phyloP scores from a whole-genome alignment of 2,329 filamentous ascomycete genomes.

The Massarina eburnea region DNA sequence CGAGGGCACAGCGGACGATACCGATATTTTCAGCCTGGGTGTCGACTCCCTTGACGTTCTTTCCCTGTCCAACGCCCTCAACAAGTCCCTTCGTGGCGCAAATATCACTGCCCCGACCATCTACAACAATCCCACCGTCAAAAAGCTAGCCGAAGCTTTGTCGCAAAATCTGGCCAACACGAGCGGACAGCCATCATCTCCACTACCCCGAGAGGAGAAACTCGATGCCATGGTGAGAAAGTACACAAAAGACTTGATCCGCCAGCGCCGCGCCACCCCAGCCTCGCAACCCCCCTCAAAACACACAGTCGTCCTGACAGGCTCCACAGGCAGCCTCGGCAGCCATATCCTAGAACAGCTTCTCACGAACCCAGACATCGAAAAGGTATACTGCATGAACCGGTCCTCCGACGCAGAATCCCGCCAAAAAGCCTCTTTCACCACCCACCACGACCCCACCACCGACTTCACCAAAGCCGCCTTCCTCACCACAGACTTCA shows the following conservation, averaged over 20 bases:
- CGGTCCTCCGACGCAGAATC: background rate
- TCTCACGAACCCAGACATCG: background rate
- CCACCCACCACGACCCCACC: background rate
- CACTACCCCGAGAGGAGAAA: constrained; percentile 4
- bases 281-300: no score
- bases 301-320: no score
- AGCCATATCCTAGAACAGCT: background rate
- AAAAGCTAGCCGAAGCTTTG: constrained; percentile 28
- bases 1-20: constrained; percentile 19
- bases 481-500: background rate
- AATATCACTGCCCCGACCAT: constrained; percentile 38
- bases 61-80: constrained; percentile 32
- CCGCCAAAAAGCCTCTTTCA: background rate
- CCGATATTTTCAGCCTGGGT: constrained; percentile 37
- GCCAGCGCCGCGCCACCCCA: no score
- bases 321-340: no score
- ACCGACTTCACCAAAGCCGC: background rate
- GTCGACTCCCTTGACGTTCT: constrained; percentile 38
- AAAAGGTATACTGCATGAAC: background rate
- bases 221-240: no score
- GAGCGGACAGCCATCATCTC: constrained; percentile 8
- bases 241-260: no score
- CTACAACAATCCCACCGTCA: constrained; percentile 35
- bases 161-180: no score
- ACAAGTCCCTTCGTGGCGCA: constrained; percentile 27